These are phyloP conservation scores for Krasilnikovozyma curviuscula DNA, from an alignment of 768 basidiomycete species.

Conservation along the genomic window DNA sequence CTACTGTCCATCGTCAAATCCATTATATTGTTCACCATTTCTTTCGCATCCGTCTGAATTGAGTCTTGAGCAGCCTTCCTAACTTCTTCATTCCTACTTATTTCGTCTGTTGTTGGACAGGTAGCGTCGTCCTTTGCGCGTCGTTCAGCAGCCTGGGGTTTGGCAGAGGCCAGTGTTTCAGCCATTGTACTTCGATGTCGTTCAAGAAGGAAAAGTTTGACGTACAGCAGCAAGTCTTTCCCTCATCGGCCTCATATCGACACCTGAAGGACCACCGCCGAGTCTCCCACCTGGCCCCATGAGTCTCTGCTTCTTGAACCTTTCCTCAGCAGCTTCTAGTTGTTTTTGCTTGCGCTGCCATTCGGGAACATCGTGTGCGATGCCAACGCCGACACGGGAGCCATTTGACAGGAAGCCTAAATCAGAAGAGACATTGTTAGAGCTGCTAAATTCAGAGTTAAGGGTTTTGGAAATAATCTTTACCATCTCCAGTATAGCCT, in stretches of 20 bases:
- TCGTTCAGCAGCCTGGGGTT: constrained; percentile 60
- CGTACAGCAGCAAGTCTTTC: constrained; percentile 24
- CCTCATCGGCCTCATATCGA: constrained; percentile 39
- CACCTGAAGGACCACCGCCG: constrained; percentile 23
- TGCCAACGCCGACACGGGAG: constrained; percentile 42
- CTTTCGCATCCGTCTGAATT: not conserved
- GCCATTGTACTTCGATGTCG: not conserved
- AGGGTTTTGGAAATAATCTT: not conserved
- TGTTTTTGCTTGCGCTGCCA: constrained; percentile 48
- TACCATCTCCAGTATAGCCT: not conserved
- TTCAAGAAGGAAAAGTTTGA: not conserved
- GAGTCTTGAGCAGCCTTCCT: constrained; percentile 1
- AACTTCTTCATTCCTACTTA: constrained; percentile 13
- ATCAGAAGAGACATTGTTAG: not conserved
- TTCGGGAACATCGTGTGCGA: constrained; percentile 48
- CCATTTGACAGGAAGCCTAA: constrained; percentile 65
- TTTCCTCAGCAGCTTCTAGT: constrained; percentile 60
- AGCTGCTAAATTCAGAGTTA: no score
- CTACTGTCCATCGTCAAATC: not conserved
- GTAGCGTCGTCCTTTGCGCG: constrained; percentile 50
- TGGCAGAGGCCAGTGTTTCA: not conserved
- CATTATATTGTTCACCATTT: not conserved
- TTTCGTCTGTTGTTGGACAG: constrained; percentile 28
- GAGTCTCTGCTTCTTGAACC: constrained; percentile 32
- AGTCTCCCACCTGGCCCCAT: constrained; percentile 38